Evolutionary conservation across 768 basidiomycete genomes (phyloP).

Genomic region (Amanita molliuscula): DNA sequence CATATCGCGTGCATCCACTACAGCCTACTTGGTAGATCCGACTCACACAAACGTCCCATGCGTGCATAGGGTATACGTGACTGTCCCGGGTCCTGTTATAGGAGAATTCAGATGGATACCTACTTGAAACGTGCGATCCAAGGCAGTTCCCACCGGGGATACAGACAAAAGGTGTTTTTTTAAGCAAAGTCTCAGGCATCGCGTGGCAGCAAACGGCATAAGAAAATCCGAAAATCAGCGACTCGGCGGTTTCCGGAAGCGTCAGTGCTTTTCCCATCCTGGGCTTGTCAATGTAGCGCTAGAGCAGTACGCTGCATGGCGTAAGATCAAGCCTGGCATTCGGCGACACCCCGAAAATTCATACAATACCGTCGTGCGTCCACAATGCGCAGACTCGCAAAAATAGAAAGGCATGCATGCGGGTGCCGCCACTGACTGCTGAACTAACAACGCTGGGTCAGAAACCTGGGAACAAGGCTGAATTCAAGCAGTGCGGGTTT

Average conservation of each 20-base stretch:
- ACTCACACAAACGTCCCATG: not conserved
- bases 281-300: not conserved
- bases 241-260: too few species aligned
- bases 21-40: not conserved
- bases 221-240: too few species aligned
- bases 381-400: too few species aligned
- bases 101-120: not conserved
- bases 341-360: too few species aligned
- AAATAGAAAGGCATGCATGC: too few species aligned
- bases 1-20: not conserved
- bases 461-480: not conserved
- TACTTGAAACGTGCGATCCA: not conserved
- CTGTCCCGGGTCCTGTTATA: not conserved
- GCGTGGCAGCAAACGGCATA: too few species aligned
- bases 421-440: too few species aligned
- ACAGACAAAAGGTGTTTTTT: not conserved
- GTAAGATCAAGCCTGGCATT: too few species aligned
- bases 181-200: not conserved
- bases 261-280: too few species aligned
- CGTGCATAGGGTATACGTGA: not conserved
- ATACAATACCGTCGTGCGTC: too few species aligned
- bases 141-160: not conserved
- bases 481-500: not conserved
- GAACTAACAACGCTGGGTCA: not conserved
- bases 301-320: too few species aligned